Percentiles rank a stretch among this genome's conserved stretches.
phyloP scores from a whole-genome alignment of 495 filamentous ascomycete species.

The Symbiotaphrina buchneri region DNA sequence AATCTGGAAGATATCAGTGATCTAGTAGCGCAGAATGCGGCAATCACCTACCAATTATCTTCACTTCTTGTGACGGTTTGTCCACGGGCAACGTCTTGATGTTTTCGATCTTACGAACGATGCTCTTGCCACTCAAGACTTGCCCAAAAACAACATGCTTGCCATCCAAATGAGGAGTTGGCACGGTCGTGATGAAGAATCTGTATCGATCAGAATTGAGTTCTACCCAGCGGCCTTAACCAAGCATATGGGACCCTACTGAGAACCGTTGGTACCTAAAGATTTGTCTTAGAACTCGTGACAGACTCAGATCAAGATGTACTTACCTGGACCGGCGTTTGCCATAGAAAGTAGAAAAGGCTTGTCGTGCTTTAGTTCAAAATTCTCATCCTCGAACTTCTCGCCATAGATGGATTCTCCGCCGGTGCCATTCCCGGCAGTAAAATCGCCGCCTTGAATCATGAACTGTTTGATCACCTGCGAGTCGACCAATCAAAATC shows the following conservation, averaged over 20 bases:
- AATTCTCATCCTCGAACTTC: constrained; percentile 97
- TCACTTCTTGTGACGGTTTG: constrained; percentile 52
- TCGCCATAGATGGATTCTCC: constrained; percentile 96
- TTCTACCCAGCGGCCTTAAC: too few species aligned
- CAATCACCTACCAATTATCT: constrained; percentile 28
- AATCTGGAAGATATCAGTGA: constrained; percentile 25
- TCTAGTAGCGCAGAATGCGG: background rate
- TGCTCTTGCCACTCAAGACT: constrained; percentile 76
- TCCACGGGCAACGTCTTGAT: constrained; percentile 50
- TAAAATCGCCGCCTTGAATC: constrained; percentile 99
- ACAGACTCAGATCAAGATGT: background rate
- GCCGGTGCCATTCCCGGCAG: constrained; percentile 71
- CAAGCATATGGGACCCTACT: too few species aligned
- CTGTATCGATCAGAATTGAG: too few species aligned
- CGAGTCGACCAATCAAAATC: too few species aligned
- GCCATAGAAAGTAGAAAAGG: constrained; percentile 95
- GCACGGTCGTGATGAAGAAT: constrained; percentile 95
- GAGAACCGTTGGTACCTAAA: constrained; percentile 72
- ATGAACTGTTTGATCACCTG: constrained; percentile 98
- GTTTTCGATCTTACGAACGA: constrained; percentile 82
- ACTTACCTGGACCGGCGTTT: constrained; percentile 81
- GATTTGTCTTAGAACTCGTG: constrained; percentile 8
- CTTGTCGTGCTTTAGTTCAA: constrained; percentile 77
- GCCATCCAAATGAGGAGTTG: constrained; percentile 79
- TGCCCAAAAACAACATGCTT: constrained; percentile 99